Percentiles rank a stretch among this genome's conserved stretches.
Conservation (phyloP, 1,284 basidiomycete genomes). For the Microstroma glucosiphilum region DNA sequence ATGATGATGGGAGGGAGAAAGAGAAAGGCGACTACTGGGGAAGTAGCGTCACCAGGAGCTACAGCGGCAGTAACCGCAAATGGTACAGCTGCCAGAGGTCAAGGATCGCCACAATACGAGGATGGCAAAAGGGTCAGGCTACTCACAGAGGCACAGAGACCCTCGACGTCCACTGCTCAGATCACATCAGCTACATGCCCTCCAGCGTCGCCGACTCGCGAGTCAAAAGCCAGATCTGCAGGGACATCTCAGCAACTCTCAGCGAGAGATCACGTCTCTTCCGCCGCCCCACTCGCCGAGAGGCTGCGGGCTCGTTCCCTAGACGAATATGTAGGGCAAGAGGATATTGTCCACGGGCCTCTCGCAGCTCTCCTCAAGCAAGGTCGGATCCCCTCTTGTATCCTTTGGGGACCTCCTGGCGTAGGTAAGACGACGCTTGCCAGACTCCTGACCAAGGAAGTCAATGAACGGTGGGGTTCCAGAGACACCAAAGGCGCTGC, state of each 20-base stretch:
- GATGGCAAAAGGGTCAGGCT: too few relatives aligned
- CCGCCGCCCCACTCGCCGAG: slow-evolving; percentile 42
- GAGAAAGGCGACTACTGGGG: background rate
- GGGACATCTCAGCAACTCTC: background rate
- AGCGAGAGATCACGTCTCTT: slow-evolving; percentile 9
- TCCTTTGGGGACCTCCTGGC: slow-evolving; percentile 47
- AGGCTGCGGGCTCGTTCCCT: slow-evolving; percentile 40
- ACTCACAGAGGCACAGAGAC: too few relatives aligned
- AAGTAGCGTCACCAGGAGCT: background rate
- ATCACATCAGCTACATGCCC: background rate
- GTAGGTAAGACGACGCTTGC: slow-evolving; percentile 74
- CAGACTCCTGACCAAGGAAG: slow-evolving; percentile 61
- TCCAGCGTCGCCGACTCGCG: background rate
- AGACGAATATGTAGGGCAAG: slow-evolving; percentile 41
- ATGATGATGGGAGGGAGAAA: background rate
- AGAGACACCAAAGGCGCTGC: slow-evolving; percentile 53
- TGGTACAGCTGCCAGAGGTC: background rate
- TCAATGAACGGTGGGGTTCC: slow-evolving; percentile 69
- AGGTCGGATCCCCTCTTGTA: slow-evolving; percentile 39
- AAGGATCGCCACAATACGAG: background rate
- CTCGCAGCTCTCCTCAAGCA: slow-evolving; percentile 34
- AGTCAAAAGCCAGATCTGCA: background rate
- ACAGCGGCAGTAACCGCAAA: background rate
- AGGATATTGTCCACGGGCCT: slow-evolving; percentile 33
- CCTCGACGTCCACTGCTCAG: background rate